phyloP scores from a whole-genome alignment of 139 green algal species.

The Nannochloris sp. region DNA sequence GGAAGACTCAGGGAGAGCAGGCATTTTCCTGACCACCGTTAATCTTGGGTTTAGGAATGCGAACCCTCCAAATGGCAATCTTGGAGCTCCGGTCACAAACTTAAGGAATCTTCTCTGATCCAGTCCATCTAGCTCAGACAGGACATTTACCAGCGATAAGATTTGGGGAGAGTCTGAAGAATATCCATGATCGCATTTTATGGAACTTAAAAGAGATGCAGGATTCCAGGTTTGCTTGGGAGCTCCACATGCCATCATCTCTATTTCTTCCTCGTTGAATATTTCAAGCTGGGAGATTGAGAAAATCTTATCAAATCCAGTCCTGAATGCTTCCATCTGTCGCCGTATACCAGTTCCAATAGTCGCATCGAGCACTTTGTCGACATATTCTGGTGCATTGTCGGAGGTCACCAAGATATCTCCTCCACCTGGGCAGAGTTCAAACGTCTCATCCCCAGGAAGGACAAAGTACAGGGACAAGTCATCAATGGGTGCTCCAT shows the following conservation, averaged over 20 bases:
- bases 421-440: conserved; percentile 49
- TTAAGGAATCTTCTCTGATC: conserved; percentile 90
- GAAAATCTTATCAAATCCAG: conserved; percentile 84
- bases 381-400: conserved; percentile 76
- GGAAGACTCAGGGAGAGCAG: not conserved
- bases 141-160: conserved; percentile 70
- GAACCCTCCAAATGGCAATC: conserved; percentile 86
- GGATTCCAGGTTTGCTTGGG: conserved; percentile 62
- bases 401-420: conserved; percentile 49
- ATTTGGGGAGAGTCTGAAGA: conserved; percentile 24
- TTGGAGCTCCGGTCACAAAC: conserved; percentile 91
- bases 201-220: conserved; percentile 61
- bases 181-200: conserved; percentile 95
- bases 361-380: conserved; percentile 75
- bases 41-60: conserved; percentile 79
- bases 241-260: conserved; percentile 83
- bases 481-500: conserved; percentile 72
- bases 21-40: conserved; percentile 93
- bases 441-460: conserved; percentile 67
- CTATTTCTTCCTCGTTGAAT: conserved; percentile 90
- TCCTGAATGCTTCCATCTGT: conserved; percentile 67
- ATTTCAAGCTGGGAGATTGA: conserved; percentile 36
- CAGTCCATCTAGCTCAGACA: conserved; percentile 68
- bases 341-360: conserved; percentile 61
- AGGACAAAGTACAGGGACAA: conserved; percentile 91